Conservation (phyloP, 768 basidiomycete genomes). For the Ramaria sp. region DNA sequence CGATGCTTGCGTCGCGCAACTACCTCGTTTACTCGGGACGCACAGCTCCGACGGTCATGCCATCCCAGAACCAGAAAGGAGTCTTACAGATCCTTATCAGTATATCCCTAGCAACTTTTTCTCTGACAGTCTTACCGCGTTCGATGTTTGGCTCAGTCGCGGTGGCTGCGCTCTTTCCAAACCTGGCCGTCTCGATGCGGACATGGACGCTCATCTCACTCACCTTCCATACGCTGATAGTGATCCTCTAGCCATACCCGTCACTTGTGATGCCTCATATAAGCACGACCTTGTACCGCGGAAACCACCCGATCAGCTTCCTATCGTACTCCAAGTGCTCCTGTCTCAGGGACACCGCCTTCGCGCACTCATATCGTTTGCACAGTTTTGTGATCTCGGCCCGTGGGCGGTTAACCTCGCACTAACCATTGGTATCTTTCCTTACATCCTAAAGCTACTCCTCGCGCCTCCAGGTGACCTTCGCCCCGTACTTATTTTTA, state of each 20-base stretch:
- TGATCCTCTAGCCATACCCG: conserved; percentile 5
- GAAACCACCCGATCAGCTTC: conserved; percentile 93
- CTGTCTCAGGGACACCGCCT: conserved; percentile 94
- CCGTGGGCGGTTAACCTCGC: conserved; percentile 98
- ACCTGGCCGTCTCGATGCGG: conserved; percentile 43
- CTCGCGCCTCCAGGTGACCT: conserved; percentile 92
- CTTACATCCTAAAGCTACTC: conserved; percentile 92
- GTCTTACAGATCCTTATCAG: conserved; percentile 42
- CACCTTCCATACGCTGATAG: too few species aligned
- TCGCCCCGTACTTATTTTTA: conserved; percentile 96
- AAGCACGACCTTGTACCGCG: conserved; percentile 59
- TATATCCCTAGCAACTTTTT: conserved; percentile 91
- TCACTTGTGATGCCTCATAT: conserved; percentile 6
- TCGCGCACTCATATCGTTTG: conserved; percentile 88
- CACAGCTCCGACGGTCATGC: conserved; percentile 7
- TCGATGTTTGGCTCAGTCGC: conserved; percentile 96
- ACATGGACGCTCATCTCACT: background rate
- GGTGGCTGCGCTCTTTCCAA: conserved; percentile 79
- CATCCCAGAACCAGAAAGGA: conserved; percentile 13
- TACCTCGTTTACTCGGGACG: conserved; percentile 61
- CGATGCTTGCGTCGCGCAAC: conserved; percentile 84
- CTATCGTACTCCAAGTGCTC: conserved; percentile 94
- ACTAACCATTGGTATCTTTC: conserved; percentile 94
- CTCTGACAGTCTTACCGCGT: conserved; percentile 90
- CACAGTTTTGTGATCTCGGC: conserved; percentile 95